These are phyloP conservation scores for Lipomyces orientalis DNA, from an alignment of 805 yeast species.

Conservation along the genomic window DNA sequence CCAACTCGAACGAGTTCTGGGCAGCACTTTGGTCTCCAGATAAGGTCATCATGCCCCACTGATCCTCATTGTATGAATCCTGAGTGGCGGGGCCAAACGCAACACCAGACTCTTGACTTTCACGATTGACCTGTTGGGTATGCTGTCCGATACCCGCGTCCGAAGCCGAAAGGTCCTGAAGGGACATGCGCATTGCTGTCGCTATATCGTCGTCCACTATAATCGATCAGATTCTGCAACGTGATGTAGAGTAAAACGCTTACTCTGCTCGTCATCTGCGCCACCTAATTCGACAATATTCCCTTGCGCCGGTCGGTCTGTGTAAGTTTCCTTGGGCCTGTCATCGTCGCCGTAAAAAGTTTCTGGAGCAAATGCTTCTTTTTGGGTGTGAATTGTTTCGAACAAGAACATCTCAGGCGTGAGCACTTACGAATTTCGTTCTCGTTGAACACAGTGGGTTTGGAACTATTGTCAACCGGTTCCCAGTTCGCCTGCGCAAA, in stretches of 20 bases:
- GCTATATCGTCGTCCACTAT: constrained; percentile 31
- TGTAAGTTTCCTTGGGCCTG: neutral
- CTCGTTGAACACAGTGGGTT: constrained; percentile 10
- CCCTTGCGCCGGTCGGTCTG: neutral
- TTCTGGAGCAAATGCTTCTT: constrained; percentile 31
- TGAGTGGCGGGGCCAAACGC: constrained; percentile 39
- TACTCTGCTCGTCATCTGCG: constrained; percentile 21
- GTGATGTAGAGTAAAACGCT: neutral
- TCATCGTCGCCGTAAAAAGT: constrained; percentile 22
- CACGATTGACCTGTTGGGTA: neutral
- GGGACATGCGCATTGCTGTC: constrained; percentile 34
- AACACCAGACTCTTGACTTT: constrained; percentile 38
- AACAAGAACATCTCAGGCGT: no score
- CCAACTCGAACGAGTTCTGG: neutral
- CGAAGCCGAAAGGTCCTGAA: constrained; percentile 25
- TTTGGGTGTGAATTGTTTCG: neutral
- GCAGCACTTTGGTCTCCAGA: neutral
- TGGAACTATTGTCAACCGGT: neutral
- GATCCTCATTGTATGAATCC: constrained; percentile 37
- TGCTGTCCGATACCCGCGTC: constrained; percentile 10
- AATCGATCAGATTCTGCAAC: neutral
- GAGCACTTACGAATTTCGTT: constrained; percentile 18
- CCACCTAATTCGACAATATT: neutral
- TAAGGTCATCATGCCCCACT: constrained; percentile 39
- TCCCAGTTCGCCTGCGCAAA: constrained; percentile 20